A percentile compares a stretch with the other conserved stretches of the same genome.
These are phyloP conservation scores for Fusarium phyllophilum DNA, from an alignment of 2,329 filamentous ascomycete species.

Conservation along the genomic window DNA sequence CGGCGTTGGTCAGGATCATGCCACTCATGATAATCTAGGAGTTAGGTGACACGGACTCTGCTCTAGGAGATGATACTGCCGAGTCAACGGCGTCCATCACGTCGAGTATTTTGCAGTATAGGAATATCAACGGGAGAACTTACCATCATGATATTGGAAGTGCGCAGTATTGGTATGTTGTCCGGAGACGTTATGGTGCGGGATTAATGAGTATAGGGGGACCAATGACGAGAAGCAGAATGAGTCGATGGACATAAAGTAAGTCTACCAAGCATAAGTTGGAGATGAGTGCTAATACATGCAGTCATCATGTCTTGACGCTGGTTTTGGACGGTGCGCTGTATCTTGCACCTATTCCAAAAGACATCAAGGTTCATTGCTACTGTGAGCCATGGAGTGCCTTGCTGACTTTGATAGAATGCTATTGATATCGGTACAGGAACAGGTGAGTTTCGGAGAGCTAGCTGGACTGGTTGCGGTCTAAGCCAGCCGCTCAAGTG, in stretches of 20 bases:
- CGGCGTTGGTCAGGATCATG: accelerated
- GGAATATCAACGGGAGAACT: conserved; percentile 22
- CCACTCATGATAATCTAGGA: background rate
- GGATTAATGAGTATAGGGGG: background rate
- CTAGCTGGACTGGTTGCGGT: background rate
- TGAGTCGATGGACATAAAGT: conserved; percentile 38
- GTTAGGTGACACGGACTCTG: conserved; percentile 18
- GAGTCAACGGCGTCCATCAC: conserved; percentile 24
- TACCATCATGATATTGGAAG: conserved; percentile 28
- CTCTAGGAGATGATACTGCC: background rate
- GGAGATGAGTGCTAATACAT: background rate
- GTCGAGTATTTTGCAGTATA: conserved; percentile 29
- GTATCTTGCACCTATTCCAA: conserved; percentile 3
- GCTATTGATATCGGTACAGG: conserved; percentile 29
- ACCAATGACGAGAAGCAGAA: conserved; percentile 32
- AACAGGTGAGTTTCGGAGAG: background rate
- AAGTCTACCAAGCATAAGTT: accelerated
- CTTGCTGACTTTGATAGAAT: background rate
- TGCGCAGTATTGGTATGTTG: conserved; percentile 27
- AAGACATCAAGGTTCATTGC: conserved; percentile 10
- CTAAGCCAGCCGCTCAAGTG: background rate
- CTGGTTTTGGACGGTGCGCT: conserved; percentile 18
- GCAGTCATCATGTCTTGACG: conserved; percentile 29
- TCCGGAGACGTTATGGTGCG: accelerated
- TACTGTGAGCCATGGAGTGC: accelerated